These are phyloP conservation scores for Pseudogymnoascus sp. DNA, from an alignment of 2,329 filamentous ascomycete genomes.

Conservation along the genomic window DNA sequence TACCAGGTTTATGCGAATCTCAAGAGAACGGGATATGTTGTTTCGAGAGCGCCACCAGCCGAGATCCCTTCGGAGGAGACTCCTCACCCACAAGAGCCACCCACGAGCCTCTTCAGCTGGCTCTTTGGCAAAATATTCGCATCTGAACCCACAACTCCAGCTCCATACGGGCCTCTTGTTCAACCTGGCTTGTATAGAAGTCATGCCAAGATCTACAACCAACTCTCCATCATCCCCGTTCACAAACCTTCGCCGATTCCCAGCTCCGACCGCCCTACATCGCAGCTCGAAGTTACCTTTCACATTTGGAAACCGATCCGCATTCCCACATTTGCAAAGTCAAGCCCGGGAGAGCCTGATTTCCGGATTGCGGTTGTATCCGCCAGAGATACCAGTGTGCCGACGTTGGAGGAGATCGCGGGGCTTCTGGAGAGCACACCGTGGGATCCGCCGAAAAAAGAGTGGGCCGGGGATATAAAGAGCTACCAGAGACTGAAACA, in stretches of 20 bases:
- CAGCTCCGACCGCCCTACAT: conserved; percentile 27
- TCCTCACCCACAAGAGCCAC: conserved; percentile 10
- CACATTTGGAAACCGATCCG: conserved; percentile 70
- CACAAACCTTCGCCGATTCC: conserved; percentile 49
- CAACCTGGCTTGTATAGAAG: conserved; percentile 58
- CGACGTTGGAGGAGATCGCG: conserved; percentile 64
- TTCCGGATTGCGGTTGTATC: conserved; percentile 80
- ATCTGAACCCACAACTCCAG: conserved; percentile 15
- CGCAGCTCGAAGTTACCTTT: conserved; percentile 44
- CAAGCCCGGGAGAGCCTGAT: conserved; percentile 69
- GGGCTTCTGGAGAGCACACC: conserved; percentile 68
- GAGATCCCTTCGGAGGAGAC: neutral
- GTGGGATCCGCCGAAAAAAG: conserved; percentile 48
- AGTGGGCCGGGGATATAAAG: conserved; percentile 37
- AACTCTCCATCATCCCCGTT: conserved; percentile 65
- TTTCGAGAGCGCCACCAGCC: conserved; percentile 57
- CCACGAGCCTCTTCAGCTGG: conserved; percentile 23
- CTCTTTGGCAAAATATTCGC: conserved; percentile 26
- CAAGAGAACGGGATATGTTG: conserved; percentile 73
- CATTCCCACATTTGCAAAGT: conserved; percentile 64
- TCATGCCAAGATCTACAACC: conserved; percentile 66
- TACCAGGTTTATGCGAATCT: conserved; percentile 85
- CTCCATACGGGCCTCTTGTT: conserved; percentile 49
- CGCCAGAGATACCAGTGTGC: conserved; percentile 63
- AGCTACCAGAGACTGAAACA: conserved; percentile 76